These are phyloP conservation scores for Naematelia encephala DNA, from an alignment of 768 basidiomycete species.

Conservation along the genomic window DNA sequence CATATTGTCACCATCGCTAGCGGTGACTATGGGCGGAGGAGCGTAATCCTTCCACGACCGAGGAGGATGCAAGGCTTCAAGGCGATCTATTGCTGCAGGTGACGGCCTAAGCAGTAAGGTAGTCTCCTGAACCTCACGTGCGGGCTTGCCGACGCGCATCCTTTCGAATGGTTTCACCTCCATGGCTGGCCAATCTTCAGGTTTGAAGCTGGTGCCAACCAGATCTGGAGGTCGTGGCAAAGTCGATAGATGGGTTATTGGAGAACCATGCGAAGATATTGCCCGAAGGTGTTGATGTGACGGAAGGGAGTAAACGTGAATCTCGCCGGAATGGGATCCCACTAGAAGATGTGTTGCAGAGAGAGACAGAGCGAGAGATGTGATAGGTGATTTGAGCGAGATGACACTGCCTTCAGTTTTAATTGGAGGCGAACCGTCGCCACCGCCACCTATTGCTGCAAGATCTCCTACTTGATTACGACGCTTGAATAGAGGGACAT, in stretches of 20 bases:
- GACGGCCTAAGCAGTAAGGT: slow-evolving; percentile 21
- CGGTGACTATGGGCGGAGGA: background rate
- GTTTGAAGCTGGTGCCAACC: slow-evolving; percentile 46
- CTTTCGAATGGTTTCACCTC: slow-evolving; percentile 48
- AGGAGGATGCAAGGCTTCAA: background rate
- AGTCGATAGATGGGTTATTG: slow-evolving; percentile 69
- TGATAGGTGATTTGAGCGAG: slow-evolving; percentile 66
- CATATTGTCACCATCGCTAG: slow-evolving; percentile 44
- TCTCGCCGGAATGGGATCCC: slow-evolving; percentile 68
- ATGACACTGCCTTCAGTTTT: slow-evolving; percentile 53
- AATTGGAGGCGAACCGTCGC: slow-evolving; percentile 27
- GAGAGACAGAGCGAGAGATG: slow-evolving; percentile 69
- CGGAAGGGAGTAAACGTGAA: slow-evolving; percentile 79
- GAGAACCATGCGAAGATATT: slow-evolving; percentile 56
- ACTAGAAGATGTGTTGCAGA: slow-evolving; percentile 74
- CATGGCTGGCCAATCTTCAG: slow-evolving; percentile 44
- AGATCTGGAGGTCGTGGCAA: slow-evolving; percentile 85
- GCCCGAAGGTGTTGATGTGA: slow-evolving; percentile 86
- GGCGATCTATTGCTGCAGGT: background rate
- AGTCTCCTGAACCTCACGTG: slow-evolving; percentile 36
- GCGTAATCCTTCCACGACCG: slow-evolving; percentile 1
- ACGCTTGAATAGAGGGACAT: slow-evolving; percentile 69
- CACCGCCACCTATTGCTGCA: slow-evolving; percentile 42
- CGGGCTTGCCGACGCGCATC: slow-evolving; percentile 42
- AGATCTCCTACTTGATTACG: slow-evolving; percentile 20